Conservation (phyloP, 768 basidiomycete genomes). For the Russula sp. region DNA sequence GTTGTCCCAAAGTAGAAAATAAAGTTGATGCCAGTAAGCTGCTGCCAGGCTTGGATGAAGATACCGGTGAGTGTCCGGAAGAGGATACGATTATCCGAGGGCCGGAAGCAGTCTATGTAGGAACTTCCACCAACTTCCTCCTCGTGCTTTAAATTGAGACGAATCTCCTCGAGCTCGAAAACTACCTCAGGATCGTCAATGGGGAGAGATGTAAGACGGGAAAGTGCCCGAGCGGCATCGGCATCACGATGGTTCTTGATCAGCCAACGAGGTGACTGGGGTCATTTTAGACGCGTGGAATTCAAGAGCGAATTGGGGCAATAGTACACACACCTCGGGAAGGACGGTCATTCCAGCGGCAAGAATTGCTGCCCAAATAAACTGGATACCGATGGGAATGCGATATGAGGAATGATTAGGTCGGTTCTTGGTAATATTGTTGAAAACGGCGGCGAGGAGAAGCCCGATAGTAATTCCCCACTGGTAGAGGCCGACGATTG, state of each 20-base stretch:
- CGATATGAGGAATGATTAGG: conserved; percentile 45
- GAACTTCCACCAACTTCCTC: conserved; percentile 53
- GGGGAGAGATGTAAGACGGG: conserved; percentile 58
- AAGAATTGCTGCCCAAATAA: conserved; percentile 75
- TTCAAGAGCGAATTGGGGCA: neutral
- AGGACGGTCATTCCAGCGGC: conserved; percentile 66
- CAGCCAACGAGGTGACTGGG: conserved; percentile 72
- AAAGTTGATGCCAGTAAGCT: conserved; percentile 80
- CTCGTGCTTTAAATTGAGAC: conserved; percentile 62
- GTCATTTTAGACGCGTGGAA: neutral
- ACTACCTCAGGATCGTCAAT: conserved; percentile 55
- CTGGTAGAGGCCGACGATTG: conserved; percentile 66
- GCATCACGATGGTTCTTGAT: conserved; percentile 64
- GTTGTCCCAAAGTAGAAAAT: conserved; percentile 53
- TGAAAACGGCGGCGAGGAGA: conserved; percentile 47
- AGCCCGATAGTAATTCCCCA: conserved; percentile 79
- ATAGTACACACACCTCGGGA: conserved; percentile 45
- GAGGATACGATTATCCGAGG: conserved; percentile 44
- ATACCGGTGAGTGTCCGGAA: conserved; percentile 83
- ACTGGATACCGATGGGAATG: conserved; percentile 77
- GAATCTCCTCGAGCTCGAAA: conserved; percentile 50
- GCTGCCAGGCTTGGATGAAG: conserved; percentile 74
- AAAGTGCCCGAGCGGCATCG: conserved; percentile 56
- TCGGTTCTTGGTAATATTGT: conserved; percentile 35
- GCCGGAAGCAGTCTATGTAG: conserved; percentile 64